Evolutionary conservation across 768 basidiomycete species (phyloP), one percentile per base, ranked within the genome.

Genomic region (Phylloporus sp.): DNA sequence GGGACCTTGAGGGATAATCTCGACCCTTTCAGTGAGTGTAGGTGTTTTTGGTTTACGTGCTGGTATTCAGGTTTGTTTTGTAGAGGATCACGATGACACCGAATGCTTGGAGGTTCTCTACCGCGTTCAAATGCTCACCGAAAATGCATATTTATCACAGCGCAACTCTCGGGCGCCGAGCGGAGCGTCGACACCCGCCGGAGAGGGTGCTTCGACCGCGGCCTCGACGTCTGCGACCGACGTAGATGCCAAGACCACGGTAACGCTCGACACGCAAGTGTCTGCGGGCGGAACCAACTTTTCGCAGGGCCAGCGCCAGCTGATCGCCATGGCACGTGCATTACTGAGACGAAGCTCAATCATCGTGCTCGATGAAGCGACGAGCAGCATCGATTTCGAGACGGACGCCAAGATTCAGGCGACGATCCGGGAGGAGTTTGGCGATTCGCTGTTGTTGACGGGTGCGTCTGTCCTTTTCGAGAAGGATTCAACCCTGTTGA

Each of bases 331-430:
- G 84, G 90, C 89, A 0, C 77, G 90, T 6, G 88, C 90, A 0
- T 69, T 91, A 18, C 70, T 90, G 24, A 71, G 86, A 15, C 75
- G 79, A 7, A 87, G 82, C 58, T 69, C 81, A 11, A 79, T 91
- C 53, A 82, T 91, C 41, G 77, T 91, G 14, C 69, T 90, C 31
- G 90, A 89, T 52, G 88, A 90, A 56, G 89, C 89, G 13, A 90
- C 88, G 7, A 88, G 85, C 49, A 88, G 86, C 57, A 89, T 91
- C 46, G 87, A 90, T 60, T 86, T 91, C 56, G 83, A 80, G 11
- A 91, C 92, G 33, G 93, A 94, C 57, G 78, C 86, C 8, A 92
- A 91, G 68, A 95, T 95, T 46, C 92, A 95, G 61, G 72, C 79
- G 24, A 86, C 91, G 1, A 93, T 96, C 38, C 73, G 91, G 6